A percentile compares a stretch with the other conserved stretches of the same genome.
These are phyloP conservation scores for Omphalotus guepiniiformis DNA, from an alignment of 768 basidiomycete genomes.

Conservation along the genomic window DNA sequence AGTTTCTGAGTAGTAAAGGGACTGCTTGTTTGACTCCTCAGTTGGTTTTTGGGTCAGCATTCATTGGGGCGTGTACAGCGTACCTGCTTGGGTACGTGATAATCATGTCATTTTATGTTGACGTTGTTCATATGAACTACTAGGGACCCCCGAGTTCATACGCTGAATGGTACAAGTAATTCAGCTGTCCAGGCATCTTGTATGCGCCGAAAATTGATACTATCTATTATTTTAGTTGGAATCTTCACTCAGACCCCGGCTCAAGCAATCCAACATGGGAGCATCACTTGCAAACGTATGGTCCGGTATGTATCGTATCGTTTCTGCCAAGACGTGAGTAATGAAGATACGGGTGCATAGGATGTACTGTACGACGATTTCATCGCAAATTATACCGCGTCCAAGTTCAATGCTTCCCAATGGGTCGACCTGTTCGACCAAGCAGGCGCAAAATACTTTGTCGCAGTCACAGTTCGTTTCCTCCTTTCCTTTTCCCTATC, in stretches of 20 bases:
- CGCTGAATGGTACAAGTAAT: slow-evolving; percentile 56
- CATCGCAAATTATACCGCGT: slow-evolving; percentile 48
- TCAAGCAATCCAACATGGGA: slow-evolving; percentile 38
- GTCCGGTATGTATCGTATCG: slow-evolving; percentile 22
- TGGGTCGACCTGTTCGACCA: slow-evolving; percentile 53
- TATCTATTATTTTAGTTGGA: slow-evolving; percentile 26
- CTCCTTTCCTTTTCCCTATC: neutral
- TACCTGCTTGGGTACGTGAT: slow-evolving; percentile 37
- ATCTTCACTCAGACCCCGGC: slow-evolving; percentile 32
- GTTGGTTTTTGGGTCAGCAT: too few relatives aligned
- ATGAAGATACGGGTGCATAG: slow-evolving; percentile 18
- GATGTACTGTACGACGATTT: slow-evolving; percentile 55
- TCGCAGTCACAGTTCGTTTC: slow-evolving; percentile 41
- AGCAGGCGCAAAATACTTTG: slow-evolving; percentile 61
- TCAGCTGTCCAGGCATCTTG: slow-evolving; percentile 8
- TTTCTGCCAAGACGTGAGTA: neutral
- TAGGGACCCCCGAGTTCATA: slow-evolving; percentile 39
- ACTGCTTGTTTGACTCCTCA: slow-evolving; percentile 6
- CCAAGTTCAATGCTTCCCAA: slow-evolving; percentile 47
- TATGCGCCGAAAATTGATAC: neutral
- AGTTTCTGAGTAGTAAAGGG: slow-evolving; percentile 13
- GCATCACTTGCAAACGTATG: slow-evolving; percentile 48
- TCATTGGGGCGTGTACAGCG: slow-evolving; percentile 48
- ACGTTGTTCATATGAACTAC: slow-evolving; percentile 4
- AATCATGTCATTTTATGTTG: neutral